Evolutionary conservation across 805 yeast genomes (phyloP).

Genomic region (Saccharomycopsis fibuligera): DNA sequence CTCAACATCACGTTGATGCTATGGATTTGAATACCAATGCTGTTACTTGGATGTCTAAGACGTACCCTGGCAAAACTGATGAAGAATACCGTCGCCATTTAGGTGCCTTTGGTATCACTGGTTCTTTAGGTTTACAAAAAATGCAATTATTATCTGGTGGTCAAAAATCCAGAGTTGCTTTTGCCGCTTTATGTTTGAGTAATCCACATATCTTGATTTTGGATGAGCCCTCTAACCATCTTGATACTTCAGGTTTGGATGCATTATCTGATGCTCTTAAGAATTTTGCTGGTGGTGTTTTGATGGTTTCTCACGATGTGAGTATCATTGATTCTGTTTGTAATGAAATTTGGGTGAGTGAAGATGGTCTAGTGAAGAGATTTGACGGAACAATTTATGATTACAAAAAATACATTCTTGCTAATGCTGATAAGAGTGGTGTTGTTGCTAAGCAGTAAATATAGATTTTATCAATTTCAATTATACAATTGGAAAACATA

Average conservation of each 20-base stretch:
- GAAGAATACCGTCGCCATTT: conserved; percentile 96
- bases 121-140: conserved; percentile 85
- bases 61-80: conserved; percentile 88
- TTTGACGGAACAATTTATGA: conserved; percentile 80
- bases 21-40: conserved; percentile 85
- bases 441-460: conserved; percentile 81
- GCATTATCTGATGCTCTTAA: conserved; percentile 87
- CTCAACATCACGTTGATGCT: conserved; percentile 98
- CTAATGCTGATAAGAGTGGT: conserved; percentile 74
- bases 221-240: conserved; percentile 97
- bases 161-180: conserved; percentile 96
- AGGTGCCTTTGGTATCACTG: conserved; percentile 96
- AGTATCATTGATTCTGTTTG: conserved; percentile 83
- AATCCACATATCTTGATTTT: conserved; percentile 87
- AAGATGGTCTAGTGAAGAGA: conserved; percentile 69
- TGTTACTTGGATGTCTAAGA: conserved; percentile 87
- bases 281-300: conserved; percentile 88
- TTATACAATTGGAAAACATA: too few species aligned
- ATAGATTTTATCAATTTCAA: too few species aligned
- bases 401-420: conserved; percentile 82
- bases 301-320: conserved; percentile 98
- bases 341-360: conserved; percentile 94
- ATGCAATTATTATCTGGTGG: conserved; percentile 92
- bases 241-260: conserved; percentile 97
- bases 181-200: conserved; percentile 85